Evolutionary conservation across 2,329 filamentous ascomycete genomes (phyloP), one percentile per base, ranked within the genome.

Genomic region (Hypoxylon sp.): DNA sequence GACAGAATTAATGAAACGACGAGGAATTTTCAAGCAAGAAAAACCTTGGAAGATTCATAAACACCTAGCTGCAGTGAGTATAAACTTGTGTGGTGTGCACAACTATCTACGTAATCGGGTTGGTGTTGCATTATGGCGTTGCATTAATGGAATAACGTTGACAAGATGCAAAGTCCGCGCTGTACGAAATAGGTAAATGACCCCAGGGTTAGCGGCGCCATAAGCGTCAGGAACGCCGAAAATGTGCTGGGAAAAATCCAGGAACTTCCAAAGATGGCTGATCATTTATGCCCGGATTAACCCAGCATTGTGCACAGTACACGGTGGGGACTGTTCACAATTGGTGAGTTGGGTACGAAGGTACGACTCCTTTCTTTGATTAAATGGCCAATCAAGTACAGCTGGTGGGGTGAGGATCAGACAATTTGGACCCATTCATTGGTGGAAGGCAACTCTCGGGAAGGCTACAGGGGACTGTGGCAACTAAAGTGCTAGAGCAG

Each of bases 281-380:
- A 56, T 60, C 39, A 50, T 37, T 70, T 68, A 70, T 70, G 65
- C 65, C 35, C 44, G 54, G 46, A 68, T 62, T 56, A 62, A 60
- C 51, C 48, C 27, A 39, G 46, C 35, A 32, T 65, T 61, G 35
- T 60, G 60, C 60, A 60, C 60, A 53, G 21, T n/a, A 29, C 35
- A 35, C 15, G 32, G 35, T 32, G 31, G 31, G 31, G 31, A 48
- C 39, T 29, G 17, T 52, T 61, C 57, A 61, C 57, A 66, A 52
- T 19, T 29, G 27, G 31, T 32, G 17, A 57, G 44, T 37, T 6
- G 15, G 15, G 61, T 65, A 56, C 51, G 37, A 44, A 48, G 21
- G 47, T 50, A 54, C 48, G 37, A 31, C 66, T 65, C 65, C 69
- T 63, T 67, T 71, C 32, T 46, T 59, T 37, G 13, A 65, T 59